Percentiles rank a stretch among this genome's conserved stretches.
These are phyloP conservation scores for Globisporangium rhizosaccharum DNA, from an alignment of 352 stramenopile genomes.

Conservation along the genomic window DNA sequence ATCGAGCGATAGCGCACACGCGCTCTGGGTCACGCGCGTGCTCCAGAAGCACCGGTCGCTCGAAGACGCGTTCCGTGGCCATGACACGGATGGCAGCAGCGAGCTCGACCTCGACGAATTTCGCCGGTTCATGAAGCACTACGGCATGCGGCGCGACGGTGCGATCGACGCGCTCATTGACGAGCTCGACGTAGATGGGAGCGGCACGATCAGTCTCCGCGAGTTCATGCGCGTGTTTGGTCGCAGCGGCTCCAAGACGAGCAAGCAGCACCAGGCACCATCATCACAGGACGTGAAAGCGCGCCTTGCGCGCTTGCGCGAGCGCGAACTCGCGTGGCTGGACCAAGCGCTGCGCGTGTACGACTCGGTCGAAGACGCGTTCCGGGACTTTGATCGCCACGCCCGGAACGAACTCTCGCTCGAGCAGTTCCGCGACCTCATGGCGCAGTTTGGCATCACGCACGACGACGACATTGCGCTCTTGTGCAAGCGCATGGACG, in stretches of 20 bases:
- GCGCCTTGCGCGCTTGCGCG: slow-evolving; percentile 22
- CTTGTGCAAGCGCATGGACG: slow-evolving; percentile 39
- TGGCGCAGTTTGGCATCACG: slow-evolving; percentile 35
- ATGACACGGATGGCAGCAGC: slow-evolving; percentile 33
- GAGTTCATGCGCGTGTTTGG: slow-evolving; percentile 40
- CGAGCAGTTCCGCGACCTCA: slow-evolving; percentile 19
- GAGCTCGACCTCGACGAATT: slow-evolving; percentile 49
- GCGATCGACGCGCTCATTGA: slow-evolving; percentile 33
- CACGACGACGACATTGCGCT: slow-evolving; percentile 41
- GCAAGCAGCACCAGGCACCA: slow-evolving; percentile 9
- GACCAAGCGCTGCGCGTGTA: slow-evolving; percentile 33
- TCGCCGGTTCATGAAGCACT: slow-evolving; percentile 45
- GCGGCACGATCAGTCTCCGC: slow-evolving; percentile 31
- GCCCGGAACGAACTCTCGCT: slow-evolving; percentile 36
- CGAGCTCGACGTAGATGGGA: slow-evolving; percentile 34
- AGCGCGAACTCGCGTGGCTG: slow-evolving; percentile 54
- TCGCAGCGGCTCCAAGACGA: neutral
- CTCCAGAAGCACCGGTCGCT: slow-evolving; percentile 30
- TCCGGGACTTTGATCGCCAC: slow-evolving; percentile 33
- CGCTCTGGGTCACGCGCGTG: slow-evolving; percentile 22
- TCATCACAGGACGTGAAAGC: slow-evolving; percentile 13
- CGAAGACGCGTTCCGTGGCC: slow-evolving; percentile 27
- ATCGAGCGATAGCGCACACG: neutral
- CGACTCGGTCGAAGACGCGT: slow-evolving; percentile 38
- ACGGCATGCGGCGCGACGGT: slow-evolving; percentile 28